Base-by-base conservation (phyloP, 2,329 filamentous ascomycete genomes). In the Torrubiella hemipterigena region DNA sequence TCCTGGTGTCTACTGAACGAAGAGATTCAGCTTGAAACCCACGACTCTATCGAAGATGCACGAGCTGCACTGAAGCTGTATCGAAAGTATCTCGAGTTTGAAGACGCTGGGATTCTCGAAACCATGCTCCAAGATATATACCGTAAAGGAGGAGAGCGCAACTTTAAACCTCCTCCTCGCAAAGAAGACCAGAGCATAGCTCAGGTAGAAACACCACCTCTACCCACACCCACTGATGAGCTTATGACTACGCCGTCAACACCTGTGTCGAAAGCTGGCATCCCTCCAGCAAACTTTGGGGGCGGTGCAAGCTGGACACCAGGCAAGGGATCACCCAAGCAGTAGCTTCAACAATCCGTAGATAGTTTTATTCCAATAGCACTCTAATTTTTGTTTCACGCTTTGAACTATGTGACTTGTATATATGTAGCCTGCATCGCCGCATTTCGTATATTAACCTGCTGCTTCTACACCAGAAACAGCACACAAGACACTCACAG, bases 31-130 rank as follows among this genome's bases (percentile, higher is more conserved):
- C 70, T 84, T 47, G 81, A 85, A 42, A 85, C 78, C 6, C 93
- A 98, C 56, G 91, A 98, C 56, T 89, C 81, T 9, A 93, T 98
- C 43, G 91, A 96, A 55, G 91, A 98, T 52, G 87, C 91, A 1
- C 72, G 81, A 17, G 95, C 89, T 24, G 91, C 93, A 0, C 65
- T 96, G 24, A 83, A 85, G 50, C 65, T 98, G 7, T 98, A 79
- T 47, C 72, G 81, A 27, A 95, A 94, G 53, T 95, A 86, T 54
- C 69, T 84, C 40, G 87, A 96, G 57, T 96, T 83, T 47, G 66
- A 80, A 31, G 85, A 93, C 42, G 85, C 84, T 0, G 89, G 87
- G 0, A 76, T 93, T 5, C 61, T 93, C 31, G 78, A 91, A 45
- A 65, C 74, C 21, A 91, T 91, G 63, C 67, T 96, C 29, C 77